These are phyloP conservation scores for Silene vulgaris DNA, from an alignment of 179 eudicot genomes.

Conservation along the genomic window DNA sequence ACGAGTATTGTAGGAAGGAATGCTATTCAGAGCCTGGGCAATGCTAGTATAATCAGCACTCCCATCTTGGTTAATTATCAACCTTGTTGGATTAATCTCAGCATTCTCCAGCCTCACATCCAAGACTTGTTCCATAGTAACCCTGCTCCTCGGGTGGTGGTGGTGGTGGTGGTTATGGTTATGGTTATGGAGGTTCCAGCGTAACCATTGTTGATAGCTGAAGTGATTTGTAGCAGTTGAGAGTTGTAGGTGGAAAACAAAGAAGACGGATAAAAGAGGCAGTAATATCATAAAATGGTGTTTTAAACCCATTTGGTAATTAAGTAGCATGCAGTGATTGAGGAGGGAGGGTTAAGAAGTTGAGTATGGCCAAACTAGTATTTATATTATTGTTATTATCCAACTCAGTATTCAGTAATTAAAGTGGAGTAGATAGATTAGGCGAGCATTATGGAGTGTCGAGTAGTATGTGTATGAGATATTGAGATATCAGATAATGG, in stretches of 20 bases:
- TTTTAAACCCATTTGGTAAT: neutral
- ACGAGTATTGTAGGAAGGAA: slow-evolving; percentile 40
- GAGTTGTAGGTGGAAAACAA: slow-evolving; percentile 13
- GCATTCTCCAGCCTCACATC: slow-evolving; percentile 39
- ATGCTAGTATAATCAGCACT: slow-evolving; percentile 44
- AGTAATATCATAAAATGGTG: neutral
- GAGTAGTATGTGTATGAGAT: neutral
- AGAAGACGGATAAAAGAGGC: slow-evolving; percentile 9
- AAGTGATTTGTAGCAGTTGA: slow-evolving; percentile 3
- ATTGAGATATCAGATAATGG: slow-evolving; percentile 13
- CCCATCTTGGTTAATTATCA: slow-evolving; percentile 40
- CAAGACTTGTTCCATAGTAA: slow-evolving; percentile 4
- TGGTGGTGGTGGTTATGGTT: neutral
- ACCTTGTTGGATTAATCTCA: slow-evolving; percentile 33
- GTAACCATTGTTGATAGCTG: slow-evolving; percentile 28
- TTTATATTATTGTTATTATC: neutral
- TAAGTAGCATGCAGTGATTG: neutral
- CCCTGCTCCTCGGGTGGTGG: neutral
- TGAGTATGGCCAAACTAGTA: neutral
- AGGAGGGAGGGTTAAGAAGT: neutral
- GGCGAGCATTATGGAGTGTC: too few relatives aligned
- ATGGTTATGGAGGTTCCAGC: slow-evolving; percentile 27
- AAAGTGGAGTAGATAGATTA: neutral
- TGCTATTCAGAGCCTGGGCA: slow-evolving; percentile 38
- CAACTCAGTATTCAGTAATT: neutral